A percentile compares a stretch with the other conserved stretches of the same genome.
Evolutionary conservation across 2,329 filamentous ascomycete genomes (phyloP).

Genomic region (Leptographium galeiforme): DNA sequence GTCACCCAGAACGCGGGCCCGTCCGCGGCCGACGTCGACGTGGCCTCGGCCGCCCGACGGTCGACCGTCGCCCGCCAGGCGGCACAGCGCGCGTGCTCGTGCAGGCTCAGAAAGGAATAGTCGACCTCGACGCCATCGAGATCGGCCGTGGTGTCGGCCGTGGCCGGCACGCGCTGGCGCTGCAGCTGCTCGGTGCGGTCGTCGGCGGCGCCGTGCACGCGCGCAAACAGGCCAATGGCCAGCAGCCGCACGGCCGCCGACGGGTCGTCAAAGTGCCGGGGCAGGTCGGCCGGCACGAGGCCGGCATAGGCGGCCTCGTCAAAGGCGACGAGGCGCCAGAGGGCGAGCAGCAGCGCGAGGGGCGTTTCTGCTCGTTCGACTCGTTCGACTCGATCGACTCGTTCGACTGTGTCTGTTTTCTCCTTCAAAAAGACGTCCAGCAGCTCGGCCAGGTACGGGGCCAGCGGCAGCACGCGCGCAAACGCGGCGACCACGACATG

Average conservation of each 20-base stretch:
- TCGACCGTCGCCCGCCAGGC: conserved; percentile 27
- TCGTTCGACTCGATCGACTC: no score
- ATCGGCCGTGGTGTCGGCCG: conserved; percentile 48
- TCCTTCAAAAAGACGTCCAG: conserved; percentile 38
- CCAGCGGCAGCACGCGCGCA: conserved; percentile 68
- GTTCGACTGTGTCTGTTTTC: conserved; percentile 8
- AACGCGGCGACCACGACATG: conserved; percentile 53
- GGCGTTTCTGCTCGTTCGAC: no score
- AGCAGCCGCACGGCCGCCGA: conserved; percentile 59
- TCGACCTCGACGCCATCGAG: conserved; percentile 70
- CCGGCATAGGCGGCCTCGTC: conserved; percentile 57
- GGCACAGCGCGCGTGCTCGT: conserved; percentile 41
- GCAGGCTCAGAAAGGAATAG: conserved; percentile 56
- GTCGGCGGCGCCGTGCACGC: conserved; percentile 70
- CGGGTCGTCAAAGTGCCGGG: conserved; percentile 50
- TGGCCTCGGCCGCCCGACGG: conserved; percentile 10
- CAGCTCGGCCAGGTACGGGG: conserved; percentile 64
- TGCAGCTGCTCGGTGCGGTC: conserved; percentile 61
- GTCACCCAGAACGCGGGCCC: conserved; percentile 6
- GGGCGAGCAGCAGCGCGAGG: conserved; percentile 22
- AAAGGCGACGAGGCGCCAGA: conserved; percentile 69
- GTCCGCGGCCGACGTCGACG: conserved; percentile 14
- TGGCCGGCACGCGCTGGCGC: conserved; percentile 45
- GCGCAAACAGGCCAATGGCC: conserved; percentile 66
- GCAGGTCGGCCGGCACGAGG: conserved; percentile 49